Evolutionary conservation across 805 yeast species (phyloP).

Genomic region (Wickerhamomyces alni): DNA sequence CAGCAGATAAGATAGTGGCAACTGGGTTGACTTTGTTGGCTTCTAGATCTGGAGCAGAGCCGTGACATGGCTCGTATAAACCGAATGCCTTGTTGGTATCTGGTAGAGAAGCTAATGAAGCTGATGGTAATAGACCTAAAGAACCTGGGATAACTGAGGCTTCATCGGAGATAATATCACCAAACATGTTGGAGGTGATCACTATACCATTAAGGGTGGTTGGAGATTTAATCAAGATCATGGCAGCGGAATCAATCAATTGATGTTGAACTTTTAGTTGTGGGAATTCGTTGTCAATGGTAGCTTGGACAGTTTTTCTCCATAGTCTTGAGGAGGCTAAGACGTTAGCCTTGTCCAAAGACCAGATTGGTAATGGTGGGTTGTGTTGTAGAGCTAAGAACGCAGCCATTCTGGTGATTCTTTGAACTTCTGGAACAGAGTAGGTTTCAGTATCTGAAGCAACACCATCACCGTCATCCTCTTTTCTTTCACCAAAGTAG

Average conservation of each 20-base stretch:
- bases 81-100: constrained; percentile 94
- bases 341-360: constrained; percentile 95
- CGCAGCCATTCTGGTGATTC: constrained; percentile 98
- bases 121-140: constrained; percentile 87
- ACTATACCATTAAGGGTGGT: constrained; percentile 88
- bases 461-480: constrained; percentile 79
- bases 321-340: constrained; percentile 93
- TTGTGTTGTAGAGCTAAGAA: constrained; percentile 87
- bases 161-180: constrained; percentile 96
- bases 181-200: constrained; percentile 94
- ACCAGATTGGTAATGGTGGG: constrained; percentile 95
- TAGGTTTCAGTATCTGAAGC: constrained; percentile 95
- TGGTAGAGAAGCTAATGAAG: constrained; percentile 95
- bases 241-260: constrained; percentile 97
- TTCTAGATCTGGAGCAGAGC: constrained; percentile 94
- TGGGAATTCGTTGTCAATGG: constrained; percentile 86
- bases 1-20: constrained; percentile 92
- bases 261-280: constrained; percentile 84
- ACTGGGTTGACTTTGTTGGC: constrained; percentile 88
- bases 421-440: constrained; percentile 84
- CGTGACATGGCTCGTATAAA: constrained; percentile 96
- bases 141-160: constrained; percentile 98
- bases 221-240: constrained; percentile 92
- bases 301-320: constrained; percentile 88
- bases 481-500: constrained; percentile 92